Evolutionary conservation across 139 green algal genomes (phyloP).

Genomic region (Picochlorum sp.): DNA sequence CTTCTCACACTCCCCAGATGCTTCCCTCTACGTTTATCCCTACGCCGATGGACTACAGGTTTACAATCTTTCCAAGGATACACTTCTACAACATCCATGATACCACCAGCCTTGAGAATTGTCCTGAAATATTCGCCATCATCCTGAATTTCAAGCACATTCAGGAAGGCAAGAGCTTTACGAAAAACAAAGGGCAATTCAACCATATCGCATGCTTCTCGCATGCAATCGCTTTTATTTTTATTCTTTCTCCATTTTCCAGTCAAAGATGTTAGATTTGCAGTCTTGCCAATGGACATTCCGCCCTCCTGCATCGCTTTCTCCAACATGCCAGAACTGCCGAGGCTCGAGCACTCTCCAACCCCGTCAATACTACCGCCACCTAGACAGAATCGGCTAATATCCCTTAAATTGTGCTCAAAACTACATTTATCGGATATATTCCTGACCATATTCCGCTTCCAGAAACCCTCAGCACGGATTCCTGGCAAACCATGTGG

Average conservation of each 20-base stretch:
- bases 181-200: slow-evolving; percentile 24
- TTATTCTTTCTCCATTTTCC: slow-evolving; percentile 4
- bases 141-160: slow-evolving; percentile 25
- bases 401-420: no score
- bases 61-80: slow-evolving; percentile 21
- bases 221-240: slow-evolving; percentile 12
- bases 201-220: slow-evolving; percentile 29
- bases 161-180: slow-evolving; percentile 15
- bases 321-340: background rate
- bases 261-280: background rate
- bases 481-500: no score
- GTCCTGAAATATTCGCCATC: slow-evolving; percentile 8
- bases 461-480: no score
- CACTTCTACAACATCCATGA: slow-evolving; percentile 27
- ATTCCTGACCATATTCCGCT: no score
- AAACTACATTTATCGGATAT: no score
- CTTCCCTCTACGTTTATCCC: slow-evolving; percentile 30
- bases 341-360: no score
- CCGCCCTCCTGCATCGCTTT: no score
- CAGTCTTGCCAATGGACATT: background rate
- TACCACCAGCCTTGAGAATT: slow-evolving; percentile 22
- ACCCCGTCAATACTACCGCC: no score
- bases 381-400: no score
- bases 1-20: slow-evolving; percentile 1
- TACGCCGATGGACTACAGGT: slow-evolving; percentile 11